These are phyloP conservation scores for Astragalus glycyphyllos DNA, from an alignment of 306 rosid genomes.

Conservation along the genomic window DNA sequence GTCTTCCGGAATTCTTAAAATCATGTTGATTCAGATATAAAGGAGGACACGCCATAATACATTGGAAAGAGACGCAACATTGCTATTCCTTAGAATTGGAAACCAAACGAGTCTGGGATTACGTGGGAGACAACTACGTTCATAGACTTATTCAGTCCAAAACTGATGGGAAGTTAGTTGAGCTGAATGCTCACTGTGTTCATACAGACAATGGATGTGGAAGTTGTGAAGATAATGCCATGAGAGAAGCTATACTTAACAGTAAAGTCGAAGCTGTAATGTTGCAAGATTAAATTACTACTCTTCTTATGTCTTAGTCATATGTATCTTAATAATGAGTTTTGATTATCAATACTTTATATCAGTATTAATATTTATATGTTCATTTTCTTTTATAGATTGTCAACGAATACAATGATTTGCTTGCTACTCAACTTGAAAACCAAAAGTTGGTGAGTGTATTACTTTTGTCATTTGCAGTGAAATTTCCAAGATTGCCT, in stretches of 20 bases:
- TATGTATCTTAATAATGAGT: constrained; percentile 21
- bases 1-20: constrained; percentile 33
- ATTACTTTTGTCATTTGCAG: constrained; percentile 27
- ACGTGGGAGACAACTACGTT: constrained; percentile 94
- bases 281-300: constrained; percentile 36
- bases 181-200: constrained; percentile 74
- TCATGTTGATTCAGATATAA: constrained; percentile 62
- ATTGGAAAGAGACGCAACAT: constrained; percentile 96
- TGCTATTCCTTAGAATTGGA: constrained; percentile 96
- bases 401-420: constrained; percentile 87
- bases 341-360: constrained; percentile 19
- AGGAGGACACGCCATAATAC: constrained; percentile 90
- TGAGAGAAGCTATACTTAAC: constrained; percentile 79
- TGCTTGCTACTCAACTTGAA: constrained; percentile 91
- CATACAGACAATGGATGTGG: constrained; percentile 62
- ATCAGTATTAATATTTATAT: background rate
- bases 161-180: constrained; percentile 94
- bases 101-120: constrained; percentile 95
- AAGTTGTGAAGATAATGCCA: constrained; percentile 72
- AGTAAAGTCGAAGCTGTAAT: constrained; percentile 97
- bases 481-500: constrained; percentile 31
- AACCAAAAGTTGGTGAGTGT: constrained; percentile 80
- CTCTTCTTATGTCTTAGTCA: constrained; percentile 10
- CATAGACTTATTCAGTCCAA: constrained; percentile 93
- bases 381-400: constrained; percentile 59